Conservation (phyloP, 2,329 filamentous ascomycete species). For the Kalmusia sp. region DNA sequence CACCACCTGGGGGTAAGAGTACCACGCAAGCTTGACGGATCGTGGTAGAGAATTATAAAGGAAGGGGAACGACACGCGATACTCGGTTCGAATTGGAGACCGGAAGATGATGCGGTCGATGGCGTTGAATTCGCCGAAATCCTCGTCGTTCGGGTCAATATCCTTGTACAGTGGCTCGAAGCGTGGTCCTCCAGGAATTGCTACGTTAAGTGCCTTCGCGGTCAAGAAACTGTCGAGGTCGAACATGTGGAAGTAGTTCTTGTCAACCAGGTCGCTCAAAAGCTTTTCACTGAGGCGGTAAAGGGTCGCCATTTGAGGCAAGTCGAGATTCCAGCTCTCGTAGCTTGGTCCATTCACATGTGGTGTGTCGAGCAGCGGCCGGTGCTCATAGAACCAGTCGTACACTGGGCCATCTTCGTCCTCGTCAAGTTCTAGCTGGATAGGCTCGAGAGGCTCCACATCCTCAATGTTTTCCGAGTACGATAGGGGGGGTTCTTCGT, state of each 20-base stretch:
- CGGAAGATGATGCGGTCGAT: conserved; percentile 99
- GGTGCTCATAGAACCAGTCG: conserved; percentile 98
- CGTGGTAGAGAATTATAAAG: conserved; percentile 96
- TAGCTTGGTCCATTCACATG: conserved; percentile 98
- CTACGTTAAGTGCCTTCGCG: conserved; percentile 95
- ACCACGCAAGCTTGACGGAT: conserved; percentile 92
- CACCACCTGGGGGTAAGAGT: conserved; percentile 90
- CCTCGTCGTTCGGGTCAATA: conserved; percentile 97
- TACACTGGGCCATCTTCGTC: conserved; percentile 88
- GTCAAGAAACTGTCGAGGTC: conserved; percentile 94
- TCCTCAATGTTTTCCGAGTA: conserved; percentile 99
- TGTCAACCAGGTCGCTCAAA: conserved; percentile 89
- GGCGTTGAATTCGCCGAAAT: conserved; percentile 99
- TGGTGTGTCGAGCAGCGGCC: conserved; percentile 85
- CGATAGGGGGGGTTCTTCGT: conserved; percentile 95
- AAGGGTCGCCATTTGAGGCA: conserved; percentile 95
- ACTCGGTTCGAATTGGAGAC: conserved; percentile 92
- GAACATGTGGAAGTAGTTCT: conserved; percentile 98
- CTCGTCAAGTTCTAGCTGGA: conserved; percentile 98
- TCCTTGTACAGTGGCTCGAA: conserved; percentile 99
- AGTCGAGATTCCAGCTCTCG: conserved; percentile 89
- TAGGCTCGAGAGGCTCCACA: conserved; percentile 94
- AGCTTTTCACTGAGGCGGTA: conserved; percentile 91
- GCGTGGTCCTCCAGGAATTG: conserved; percentile 93
- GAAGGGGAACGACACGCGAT: conserved; percentile 91